phyloP scores from a whole-genome alignment of 768 basidiomycete species.

The Naganishia vishniacii region DNA sequence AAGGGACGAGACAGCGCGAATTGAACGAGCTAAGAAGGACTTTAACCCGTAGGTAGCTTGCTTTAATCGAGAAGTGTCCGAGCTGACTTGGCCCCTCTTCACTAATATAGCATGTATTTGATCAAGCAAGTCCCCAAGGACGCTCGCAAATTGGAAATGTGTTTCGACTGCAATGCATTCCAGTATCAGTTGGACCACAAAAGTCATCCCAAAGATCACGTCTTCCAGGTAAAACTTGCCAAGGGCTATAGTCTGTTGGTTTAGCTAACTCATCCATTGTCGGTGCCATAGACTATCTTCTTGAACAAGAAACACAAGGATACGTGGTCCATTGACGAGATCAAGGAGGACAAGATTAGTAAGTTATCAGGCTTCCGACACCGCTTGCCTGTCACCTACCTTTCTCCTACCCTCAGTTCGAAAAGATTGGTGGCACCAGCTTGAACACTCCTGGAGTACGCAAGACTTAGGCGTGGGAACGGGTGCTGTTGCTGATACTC shows the following conservation, averaged over 20 bases:
- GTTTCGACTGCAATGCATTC: conserved; percentile 45
- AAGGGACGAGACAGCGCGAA: conserved; percentile 46
- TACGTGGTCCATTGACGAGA: conserved; percentile 49
- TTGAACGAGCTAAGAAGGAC: conserved; percentile 41
- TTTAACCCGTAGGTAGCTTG: conserved; percentile 46
- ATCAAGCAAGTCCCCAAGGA: conserved; percentile 49
- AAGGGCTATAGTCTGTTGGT: background rate
- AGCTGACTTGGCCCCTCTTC: background rate
- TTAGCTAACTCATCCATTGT: too few species aligned
- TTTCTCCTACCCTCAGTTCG: conserved; percentile 33
- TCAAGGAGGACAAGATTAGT: conserved; percentile 50
- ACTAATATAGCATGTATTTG: conserved; percentile 47
- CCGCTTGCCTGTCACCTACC: background rate
- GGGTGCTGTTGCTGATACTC: too few species aligned
- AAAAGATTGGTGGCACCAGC: conserved; percentile 51
- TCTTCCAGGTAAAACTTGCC: conserved; percentile 46
- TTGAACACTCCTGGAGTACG: conserved; percentile 28
- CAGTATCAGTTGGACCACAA: conserved; percentile 46
- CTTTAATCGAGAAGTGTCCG: background rate
- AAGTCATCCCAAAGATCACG: conserved; percentile 47
- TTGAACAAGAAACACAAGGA: conserved; percentile 50
- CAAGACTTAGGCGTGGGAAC: too few species aligned
- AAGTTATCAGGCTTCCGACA: too few species aligned
- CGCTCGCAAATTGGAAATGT: conserved; percentile 50
- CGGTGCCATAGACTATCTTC: conserved; percentile 46